A percentile compares a stretch with the other conserved stretches of the same genome.
phyloP scores from a whole-genome alignment of 1,139 yeast species.

The Scheffersomyces quercinus region DNA sequence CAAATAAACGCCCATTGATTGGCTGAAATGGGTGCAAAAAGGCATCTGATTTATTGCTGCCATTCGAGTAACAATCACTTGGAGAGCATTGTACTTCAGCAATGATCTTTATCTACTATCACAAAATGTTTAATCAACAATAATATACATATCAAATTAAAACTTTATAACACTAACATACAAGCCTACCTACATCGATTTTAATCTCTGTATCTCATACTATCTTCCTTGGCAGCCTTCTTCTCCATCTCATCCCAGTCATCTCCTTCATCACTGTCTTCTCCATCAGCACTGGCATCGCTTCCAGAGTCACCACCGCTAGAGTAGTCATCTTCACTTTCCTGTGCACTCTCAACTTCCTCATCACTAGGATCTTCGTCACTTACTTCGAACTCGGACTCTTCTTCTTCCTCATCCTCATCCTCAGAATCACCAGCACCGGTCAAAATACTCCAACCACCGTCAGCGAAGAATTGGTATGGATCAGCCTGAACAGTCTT shows the following conservation, averaged over 20 bases:
- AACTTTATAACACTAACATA: no score
- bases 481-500: slow-evolving; percentile 92
- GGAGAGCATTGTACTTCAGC: no score
- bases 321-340: slow-evolving; percentile 43
- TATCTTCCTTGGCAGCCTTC: slow-evolving; percentile 60
- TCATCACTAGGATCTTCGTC: slow-evolving; percentile 77
- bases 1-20: no score
- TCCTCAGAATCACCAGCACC: slow-evolving; percentile 67
- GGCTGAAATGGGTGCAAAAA: no score
- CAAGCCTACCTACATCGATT: no score
- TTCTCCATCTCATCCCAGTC: slow-evolving; percentile 76
- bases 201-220: slow-evolving; percentile 29
- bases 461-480: slow-evolving; percentile 87
- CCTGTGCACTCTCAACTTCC: slow-evolving; percentile 59
- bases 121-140: no score
- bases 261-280: slow-evolving; percentile 58
- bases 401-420: slow-evolving; percentile 61
- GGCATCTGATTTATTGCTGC: no score
- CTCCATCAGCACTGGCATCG: slow-evolving; percentile 45
- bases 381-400: slow-evolving; percentile 58
- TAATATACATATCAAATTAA: no score
- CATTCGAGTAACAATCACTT: no score
- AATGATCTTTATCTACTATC: no score
- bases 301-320: slow-evolving; percentile 33
- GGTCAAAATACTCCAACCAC: slow-evolving; percentile 94